phyloP scores from a whole-genome alignment of 345 rosid species.

The Linum lewisii region DNA sequence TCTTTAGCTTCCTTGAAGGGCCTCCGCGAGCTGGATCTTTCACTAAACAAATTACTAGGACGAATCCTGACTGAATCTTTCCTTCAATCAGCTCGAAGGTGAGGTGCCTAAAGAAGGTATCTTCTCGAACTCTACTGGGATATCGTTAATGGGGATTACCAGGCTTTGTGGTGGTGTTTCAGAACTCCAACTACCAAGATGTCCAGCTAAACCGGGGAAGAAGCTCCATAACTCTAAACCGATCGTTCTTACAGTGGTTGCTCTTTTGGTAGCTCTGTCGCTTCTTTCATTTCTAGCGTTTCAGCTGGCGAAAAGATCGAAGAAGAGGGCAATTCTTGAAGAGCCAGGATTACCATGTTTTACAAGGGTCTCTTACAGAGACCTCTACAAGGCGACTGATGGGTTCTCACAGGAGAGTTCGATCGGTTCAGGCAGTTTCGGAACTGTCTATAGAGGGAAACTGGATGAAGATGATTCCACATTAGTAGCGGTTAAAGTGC shows the following conservation, averaged over 20 bases:
- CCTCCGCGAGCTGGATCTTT: conserved; percentile 12
- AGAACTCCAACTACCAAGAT: conserved; percentile 5
- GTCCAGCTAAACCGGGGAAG: not conserved
- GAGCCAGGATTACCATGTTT: not conserved
- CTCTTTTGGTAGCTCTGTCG: not conserved
- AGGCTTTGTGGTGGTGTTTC: conserved; percentile 12
- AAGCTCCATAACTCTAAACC: not conserved
- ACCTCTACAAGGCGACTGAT: conserved; percentile 9
- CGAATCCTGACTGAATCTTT: conserved; percentile 16
- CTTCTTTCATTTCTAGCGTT: not conserved
- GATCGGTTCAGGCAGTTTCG: conserved; percentile 21
- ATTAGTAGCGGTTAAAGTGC: conserved; percentile 15
- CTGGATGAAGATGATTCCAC: not conserved
- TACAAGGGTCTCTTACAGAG: conserved; percentile 7
- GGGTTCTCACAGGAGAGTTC: conserved; percentile 9
- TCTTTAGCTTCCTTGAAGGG: conserved; percentile 10
- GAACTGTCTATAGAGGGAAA: conserved; percentile 17
- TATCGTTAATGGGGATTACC: conserved; percentile 11
- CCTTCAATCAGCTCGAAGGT: conserved; percentile 17
- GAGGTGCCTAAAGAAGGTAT: conserved; percentile 10
- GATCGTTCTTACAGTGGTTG: not conserved
- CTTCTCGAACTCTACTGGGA: conserved; percentile 10
- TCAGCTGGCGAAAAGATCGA: not conserved
- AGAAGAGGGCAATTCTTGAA: not conserved
- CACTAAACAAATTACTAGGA: conserved; percentile 17